These are phyloP conservation scores for Circinella umbellata DNA, from an alignment of 371 early-diverging fungal genomes.

Conservation along the genomic window DNA sequence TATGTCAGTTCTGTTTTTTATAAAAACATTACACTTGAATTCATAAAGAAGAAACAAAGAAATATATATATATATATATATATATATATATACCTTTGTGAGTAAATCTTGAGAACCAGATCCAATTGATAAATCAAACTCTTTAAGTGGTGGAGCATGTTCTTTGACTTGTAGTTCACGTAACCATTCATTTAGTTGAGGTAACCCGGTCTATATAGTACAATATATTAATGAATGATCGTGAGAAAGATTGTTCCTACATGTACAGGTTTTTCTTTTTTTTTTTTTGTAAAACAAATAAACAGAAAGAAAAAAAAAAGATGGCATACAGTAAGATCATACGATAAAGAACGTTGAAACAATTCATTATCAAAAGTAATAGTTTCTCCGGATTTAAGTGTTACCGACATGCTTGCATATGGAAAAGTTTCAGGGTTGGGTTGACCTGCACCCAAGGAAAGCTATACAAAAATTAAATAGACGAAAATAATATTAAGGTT, in stretches of 20 bases:
- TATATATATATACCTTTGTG: slow-evolving; percentile 55
- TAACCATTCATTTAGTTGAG: slow-evolving; percentile 67
- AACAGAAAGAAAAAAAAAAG: neutral
- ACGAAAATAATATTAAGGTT: neutral
- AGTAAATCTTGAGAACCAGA: slow-evolving; percentile 80
- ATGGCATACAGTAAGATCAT: slow-evolving; percentile 57
- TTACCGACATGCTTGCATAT: slow-evolving; percentile 65
- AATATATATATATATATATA: no score
- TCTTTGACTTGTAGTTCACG: slow-evolving; percentile 62
- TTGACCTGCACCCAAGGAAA: slow-evolving; percentile 73
- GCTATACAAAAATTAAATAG: slow-evolving; percentile 34
- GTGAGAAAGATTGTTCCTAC: slow-evolving; percentile 9
- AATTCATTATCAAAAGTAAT: slow-evolving; percentile 49
- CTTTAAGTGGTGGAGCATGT: slow-evolving; percentile 59
- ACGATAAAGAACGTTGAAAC: slow-evolving; percentile 53
- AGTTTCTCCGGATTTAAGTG: slow-evolving; percentile 63
- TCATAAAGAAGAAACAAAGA: no score
- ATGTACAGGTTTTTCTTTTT: neutral
- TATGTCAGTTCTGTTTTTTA: neutral
- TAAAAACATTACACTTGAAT: no score
- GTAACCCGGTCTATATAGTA: slow-evolving; percentile 60
- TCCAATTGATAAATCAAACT: slow-evolving; percentile 72
- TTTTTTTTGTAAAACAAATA: neutral
- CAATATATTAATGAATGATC: neutral
- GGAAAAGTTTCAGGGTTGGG: slow-evolving; percentile 79